These are phyloP conservation scores for Thalassiosira exigua DNA, from an alignment of 352 stramenopile genomes.

Conservation along the genomic window DNA sequence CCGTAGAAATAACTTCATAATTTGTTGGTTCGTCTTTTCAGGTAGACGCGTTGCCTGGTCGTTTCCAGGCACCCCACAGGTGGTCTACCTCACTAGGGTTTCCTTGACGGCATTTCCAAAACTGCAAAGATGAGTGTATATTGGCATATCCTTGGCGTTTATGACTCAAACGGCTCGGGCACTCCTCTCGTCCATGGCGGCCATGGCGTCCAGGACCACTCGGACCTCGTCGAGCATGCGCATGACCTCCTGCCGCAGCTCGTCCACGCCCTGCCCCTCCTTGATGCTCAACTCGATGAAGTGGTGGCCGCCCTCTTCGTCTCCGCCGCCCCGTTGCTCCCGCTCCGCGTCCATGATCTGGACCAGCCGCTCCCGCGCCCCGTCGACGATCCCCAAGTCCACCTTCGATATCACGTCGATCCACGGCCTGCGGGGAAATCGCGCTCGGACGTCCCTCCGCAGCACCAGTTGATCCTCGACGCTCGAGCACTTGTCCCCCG, in stretches of 20 bases:
- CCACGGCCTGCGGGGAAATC: constrained; percentile 87
- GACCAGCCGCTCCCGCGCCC: constrained; percentile 66
- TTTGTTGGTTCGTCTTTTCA: no score
- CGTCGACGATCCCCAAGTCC: constrained; percentile 78
- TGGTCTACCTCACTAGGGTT: no score
- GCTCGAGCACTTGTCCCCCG: constrained; percentile 84
- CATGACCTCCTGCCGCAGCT: constrained; percentile 76
- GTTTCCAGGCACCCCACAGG: no score
- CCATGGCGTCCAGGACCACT: constrained; percentile 83
- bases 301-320: constrained; percentile 48
- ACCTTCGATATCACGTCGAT: constrained; percentile 88
- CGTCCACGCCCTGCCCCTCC: constrained; percentile 72
- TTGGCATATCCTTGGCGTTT: no score
- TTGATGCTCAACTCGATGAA: constrained; percentile 79
- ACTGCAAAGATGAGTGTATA: no score
- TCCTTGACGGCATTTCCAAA: no score
- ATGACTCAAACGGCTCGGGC: constrained; percentile 34
- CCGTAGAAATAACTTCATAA: no score
- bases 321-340: constrained; percentile 4
- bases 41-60: no score
- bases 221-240: constrained; percentile 81
- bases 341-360: constrained; percentile 63
- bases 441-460: constrained; percentile 69
- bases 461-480: constrained; percentile 86
- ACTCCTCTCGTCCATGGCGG: constrained; percentile 56